Evolutionary conservation across 371 early-diverging fungal genomes (phyloP), one percentile per base, ranked within the genome.

Genomic region (Polyrhizophydium stewartii): DNA sequence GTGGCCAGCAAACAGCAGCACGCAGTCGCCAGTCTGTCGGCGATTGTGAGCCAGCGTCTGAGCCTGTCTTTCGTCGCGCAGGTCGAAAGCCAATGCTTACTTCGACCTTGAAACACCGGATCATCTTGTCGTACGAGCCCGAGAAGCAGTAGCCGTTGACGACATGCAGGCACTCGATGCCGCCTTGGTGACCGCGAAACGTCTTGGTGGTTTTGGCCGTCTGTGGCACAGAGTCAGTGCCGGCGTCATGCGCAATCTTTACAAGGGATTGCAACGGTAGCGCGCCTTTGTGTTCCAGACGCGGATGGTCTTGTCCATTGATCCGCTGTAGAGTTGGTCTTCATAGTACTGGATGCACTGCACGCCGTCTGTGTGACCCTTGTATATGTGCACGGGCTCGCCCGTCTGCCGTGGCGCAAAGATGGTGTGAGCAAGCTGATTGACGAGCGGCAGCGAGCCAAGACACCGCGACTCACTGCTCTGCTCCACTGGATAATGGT

Each of bases 401-500:
- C 79, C 79, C 2, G 76, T 79, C 79, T 78, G 49, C 21, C 35
- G 35, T 35, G 7, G 35, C 35, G 35, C 13, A 13, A 35, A n/a
- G n/a, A n/a, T n/a, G n/a, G n/a, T n/a, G n/a, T n/a, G n/a, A n/a
- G n/a, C n/a, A n/a, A n/a, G n/a, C n/a, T n/a, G n/a, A n/a, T n/a
- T n/a, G n/a, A n/a, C n/a, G n/a, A n/a, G n/a, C n/a, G n/a, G n/a
- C n/a, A n/a, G n/a, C n/a, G n/a, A n/a, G n/a, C n/a, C n/a, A n/a
- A n/a, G n/a, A n/a, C n/a, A n/a, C n/a, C n/a, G 3, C 49, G 49
- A 47, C 49, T 3, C 53, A 78, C 78, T 61, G 77, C 71, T 58
- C 79, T 45, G 55, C 73, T 75, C 79, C 79, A 79, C 47, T 75
- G 76, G 31, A 79, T 75, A n/a, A 79, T 67, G 24, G 67, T 72